phyloP scores from a whole-genome alignment of 1,284 basidiomycete genomes.

The Boletus sp. region DNA sequence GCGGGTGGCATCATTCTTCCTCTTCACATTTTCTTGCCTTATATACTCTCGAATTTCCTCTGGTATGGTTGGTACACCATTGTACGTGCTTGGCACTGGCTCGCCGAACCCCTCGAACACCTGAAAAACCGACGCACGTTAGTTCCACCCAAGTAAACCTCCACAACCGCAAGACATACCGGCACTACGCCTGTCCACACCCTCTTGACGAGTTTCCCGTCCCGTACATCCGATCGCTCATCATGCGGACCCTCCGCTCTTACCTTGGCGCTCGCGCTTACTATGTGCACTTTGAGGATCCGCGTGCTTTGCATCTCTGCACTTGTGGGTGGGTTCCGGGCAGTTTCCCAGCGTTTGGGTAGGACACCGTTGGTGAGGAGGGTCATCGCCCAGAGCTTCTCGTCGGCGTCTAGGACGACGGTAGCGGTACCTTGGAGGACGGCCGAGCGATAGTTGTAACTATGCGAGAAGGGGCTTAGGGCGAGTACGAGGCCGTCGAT shows the following conservation, averaged over 20 bases:
- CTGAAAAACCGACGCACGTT: constrained; percentile 1
- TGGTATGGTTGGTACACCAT: constrained; percentile 17
- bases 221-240: constrained; percentile 10
- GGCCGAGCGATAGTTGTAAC: constrained; percentile 29
- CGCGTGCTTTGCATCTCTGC: constrained; percentile 26
- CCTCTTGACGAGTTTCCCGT: constrained; percentile 10
- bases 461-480: constrained; percentile 26
- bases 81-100: constrained; percentile 24
- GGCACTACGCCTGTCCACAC: constrained; percentile 30
- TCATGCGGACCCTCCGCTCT: constrained; percentile 26
- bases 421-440: constrained; percentile 8
- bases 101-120: constrained; percentile 29
- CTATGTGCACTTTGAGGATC: constrained; percentile 25
- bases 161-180: constrained; percentile 8
- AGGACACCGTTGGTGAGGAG: constrained; percentile 20
- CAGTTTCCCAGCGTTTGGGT: constrained; percentile 17
- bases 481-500: constrained; percentile 21
- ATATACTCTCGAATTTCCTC: constrained; percentile 23
- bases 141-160: not conserved
- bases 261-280: constrained; percentile 26
- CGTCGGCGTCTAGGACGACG: constrained; percentile 15
- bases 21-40: not conserved
- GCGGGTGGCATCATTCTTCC: no score
- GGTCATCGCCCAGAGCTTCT: constrained; percentile 27
- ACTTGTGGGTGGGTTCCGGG: constrained; percentile 20